phyloP scores from a whole-genome alignment of 352 stramenopile genomes.

The Phytopythium aichiense region DNA sequence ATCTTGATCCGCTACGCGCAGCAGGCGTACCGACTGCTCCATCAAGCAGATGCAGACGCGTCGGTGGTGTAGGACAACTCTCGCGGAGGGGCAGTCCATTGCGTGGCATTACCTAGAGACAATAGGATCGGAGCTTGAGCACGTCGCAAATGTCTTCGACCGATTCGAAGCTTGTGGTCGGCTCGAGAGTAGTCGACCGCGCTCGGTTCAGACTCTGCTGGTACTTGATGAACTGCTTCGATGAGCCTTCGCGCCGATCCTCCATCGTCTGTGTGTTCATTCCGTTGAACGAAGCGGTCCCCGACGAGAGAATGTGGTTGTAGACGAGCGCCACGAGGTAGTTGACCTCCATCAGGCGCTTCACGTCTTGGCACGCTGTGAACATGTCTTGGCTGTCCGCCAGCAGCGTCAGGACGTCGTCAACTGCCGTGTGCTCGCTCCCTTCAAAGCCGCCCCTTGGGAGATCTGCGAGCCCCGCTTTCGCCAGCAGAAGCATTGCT shows the following conservation, averaged over 20 bases:
- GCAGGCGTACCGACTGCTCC: constrained; percentile 28
- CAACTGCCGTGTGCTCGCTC: not conserved
- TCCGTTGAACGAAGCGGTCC: not conserved
- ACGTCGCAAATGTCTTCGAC: constrained; percentile 23
- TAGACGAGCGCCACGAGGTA: constrained; percentile 41
- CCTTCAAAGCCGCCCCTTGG: not conserved
- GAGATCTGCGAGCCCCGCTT: constrained; percentile 33
- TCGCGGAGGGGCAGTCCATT: not conserved
- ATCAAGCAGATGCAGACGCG: constrained; percentile 5
- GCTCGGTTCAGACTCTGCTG: constrained; percentile 24
- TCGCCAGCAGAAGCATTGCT: constrained; percentile 52
- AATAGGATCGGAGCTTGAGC: constrained; percentile 2
- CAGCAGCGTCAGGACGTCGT: constrained; percentile 17
- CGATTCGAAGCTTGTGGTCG: constrained; percentile 28
- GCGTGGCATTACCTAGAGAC: not conserved
- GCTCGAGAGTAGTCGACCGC: constrained; percentile 21
- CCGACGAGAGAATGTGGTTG: constrained; percentile 18
- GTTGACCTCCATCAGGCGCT: constrained; percentile 30
- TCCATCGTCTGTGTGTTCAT: not conserved
- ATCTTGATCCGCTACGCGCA: constrained; percentile 31
- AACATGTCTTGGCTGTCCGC: constrained; percentile 27
- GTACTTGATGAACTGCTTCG: constrained; percentile 25
- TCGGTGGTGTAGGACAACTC: not conserved
- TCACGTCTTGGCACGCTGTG: constrained; percentile 27
- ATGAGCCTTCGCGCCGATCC: constrained; percentile 18